Evolutionary conservation across 805 yeast genomes (phyloP).

Genomic region (Wickerhamiella allomyrinae): DNA sequence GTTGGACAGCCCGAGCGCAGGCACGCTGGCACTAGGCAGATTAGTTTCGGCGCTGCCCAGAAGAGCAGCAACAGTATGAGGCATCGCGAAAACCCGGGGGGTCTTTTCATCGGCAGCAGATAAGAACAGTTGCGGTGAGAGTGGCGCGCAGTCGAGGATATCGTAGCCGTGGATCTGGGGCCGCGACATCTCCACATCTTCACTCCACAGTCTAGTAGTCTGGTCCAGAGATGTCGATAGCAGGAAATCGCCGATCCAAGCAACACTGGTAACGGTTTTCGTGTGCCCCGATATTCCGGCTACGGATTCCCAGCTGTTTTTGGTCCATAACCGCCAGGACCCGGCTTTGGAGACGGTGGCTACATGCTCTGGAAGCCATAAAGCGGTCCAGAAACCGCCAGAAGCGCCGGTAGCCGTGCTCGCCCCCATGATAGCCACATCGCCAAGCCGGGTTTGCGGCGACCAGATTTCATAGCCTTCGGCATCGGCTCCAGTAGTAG

Average conservation of each 20-base stretch:
- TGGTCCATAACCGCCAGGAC: constrained; percentile 68
- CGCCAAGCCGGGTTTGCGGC: constrained; percentile 70
- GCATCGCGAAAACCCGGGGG: constrained; percentile 76
- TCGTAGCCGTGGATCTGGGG: constrained; percentile 98
- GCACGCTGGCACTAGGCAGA: constrained; percentile 79
- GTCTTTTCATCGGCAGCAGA: constrained; percentile 96
- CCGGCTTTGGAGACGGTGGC: constrained; percentile 87
- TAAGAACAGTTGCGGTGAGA: constrained; percentile 51
- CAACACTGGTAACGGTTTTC: constrained; percentile 58
- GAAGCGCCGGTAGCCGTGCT: constrained; percentile 95
- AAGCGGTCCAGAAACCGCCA: constrained; percentile 53
- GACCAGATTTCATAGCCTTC: constrained; percentile 50
- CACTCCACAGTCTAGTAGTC: constrained; percentile 61
- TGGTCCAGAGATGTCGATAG: constrained; percentile 80
- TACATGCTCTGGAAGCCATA: constrained; percentile 49
- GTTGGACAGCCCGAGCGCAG: constrained; percentile 86
- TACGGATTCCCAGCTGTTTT: constrained; percentile 23
- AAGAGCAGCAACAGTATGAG: constrained; percentile 57
- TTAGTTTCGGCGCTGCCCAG: constrained; percentile 27
- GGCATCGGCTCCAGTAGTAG: constrained; percentile 38
- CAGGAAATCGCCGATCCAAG: constrained; percentile 51
- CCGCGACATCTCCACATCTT: constrained; percentile 69
- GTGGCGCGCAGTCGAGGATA: constrained; percentile 63
- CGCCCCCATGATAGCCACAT: constrained; percentile 89
- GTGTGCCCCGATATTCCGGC: constrained; percentile 63